phyloP scores from a whole-genome alignment of 2,329 filamentous ascomycete species.

The Didymella pinodella region DNA sequence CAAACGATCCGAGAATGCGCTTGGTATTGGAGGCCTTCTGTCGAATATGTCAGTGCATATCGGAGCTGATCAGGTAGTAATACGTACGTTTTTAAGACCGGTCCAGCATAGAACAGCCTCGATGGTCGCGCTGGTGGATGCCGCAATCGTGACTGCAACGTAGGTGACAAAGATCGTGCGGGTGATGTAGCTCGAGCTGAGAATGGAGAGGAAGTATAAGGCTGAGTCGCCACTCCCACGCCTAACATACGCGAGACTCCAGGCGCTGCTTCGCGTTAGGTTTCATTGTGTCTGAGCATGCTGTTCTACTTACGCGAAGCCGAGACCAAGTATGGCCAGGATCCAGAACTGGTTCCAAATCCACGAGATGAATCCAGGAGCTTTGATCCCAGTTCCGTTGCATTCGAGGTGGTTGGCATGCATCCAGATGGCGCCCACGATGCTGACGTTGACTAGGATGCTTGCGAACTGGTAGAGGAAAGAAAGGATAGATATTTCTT shows the following conservation, averaged over 20 bases:
- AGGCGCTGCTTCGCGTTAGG: slow-evolving; percentile 15
- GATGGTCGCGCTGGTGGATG: slow-evolving; percentile 22
- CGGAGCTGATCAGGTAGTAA: background rate
- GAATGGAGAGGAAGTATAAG: slow-evolving; percentile 19
- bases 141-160: slow-evolving; percentile 19
- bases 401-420: slow-evolving; percentile 29
- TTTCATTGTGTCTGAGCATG: background rate
- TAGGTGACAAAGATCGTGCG: slow-evolving; percentile 25
- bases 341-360: slow-evolving; percentile 28
- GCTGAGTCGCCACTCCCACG: slow-evolving; percentile 18
- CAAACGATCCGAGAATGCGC: slow-evolving; percentile 22
- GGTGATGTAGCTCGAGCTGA: slow-evolving; percentile 15
- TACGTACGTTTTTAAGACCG: slow-evolving; percentile 27
- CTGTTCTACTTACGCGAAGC: slow-evolving; percentile 20
- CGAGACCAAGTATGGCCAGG: slow-evolving; percentile 23
- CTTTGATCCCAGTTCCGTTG: slow-evolving; percentile 25
- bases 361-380: slow-evolving; percentile 26
- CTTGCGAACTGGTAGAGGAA: slow-evolving; percentile 29
- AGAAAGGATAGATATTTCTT: slow-evolving; percentile 28
- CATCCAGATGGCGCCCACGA: slow-evolving; percentile 39
- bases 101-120: slow-evolving; percentile 26
- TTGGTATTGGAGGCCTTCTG: slow-evolving; percentile 14
- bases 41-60: background rate
- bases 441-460: slow-evolving; percentile 26
- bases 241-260: slow-evolving; percentile 19